A percentile compares a stretch with the other conserved stretches of the same genome.
These are phyloP conservation scores for Talaromyces marneffei DNA, from an alignment of 2,329 filamentous ascomycete species.

Conservation along the genomic window DNA sequence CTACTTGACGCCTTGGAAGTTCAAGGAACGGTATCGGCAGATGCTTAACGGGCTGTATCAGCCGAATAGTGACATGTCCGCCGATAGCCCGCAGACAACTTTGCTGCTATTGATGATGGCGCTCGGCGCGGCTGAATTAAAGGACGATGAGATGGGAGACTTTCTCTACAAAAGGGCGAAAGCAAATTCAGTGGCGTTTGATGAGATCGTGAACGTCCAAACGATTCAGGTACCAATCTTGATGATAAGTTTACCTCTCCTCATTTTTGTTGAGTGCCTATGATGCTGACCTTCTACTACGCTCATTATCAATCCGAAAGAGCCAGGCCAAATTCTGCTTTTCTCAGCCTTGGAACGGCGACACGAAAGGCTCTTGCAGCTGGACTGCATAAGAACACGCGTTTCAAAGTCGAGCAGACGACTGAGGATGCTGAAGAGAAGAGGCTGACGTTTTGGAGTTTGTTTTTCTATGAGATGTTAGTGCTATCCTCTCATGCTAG, in stretches of 20 bases:
- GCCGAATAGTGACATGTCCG: conserved; percentile 25
- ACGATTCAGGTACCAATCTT: conserved; percentile 40
- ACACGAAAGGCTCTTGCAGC: conserved; percentile 41
- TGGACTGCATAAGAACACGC: conserved; percentile 41
- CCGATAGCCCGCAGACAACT: conserved; percentile 34
- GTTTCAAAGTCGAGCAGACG: conserved; percentile 25
- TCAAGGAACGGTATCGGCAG: conserved; percentile 31
- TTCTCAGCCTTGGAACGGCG: conserved; percentile 38
- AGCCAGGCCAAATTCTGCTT: conserved; percentile 41
- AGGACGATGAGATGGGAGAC: conserved; percentile 37
- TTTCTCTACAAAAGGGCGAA: conserved; percentile 42
- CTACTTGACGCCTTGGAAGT: conserved; percentile 33
- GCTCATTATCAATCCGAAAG: conserved; percentile 42
- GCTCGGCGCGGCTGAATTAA: conserved; percentile 33
- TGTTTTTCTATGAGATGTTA: conserved; percentile 43
- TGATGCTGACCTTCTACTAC: conserved; percentile 23
- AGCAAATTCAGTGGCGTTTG: conserved; percentile 31
- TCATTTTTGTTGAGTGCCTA: not conserved
- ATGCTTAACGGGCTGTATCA: conserved; percentile 34
- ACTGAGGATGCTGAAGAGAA: conserved; percentile 34
- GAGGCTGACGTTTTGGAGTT: conserved; percentile 35
- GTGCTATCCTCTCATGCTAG: conserved; percentile 11
- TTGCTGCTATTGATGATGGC: conserved; percentile 37
- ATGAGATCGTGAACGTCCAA: conserved; percentile 44
- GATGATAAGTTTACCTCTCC: conserved; percentile 38